Evolutionary conservation across 768 basidiomycete species (phyloP).

Genomic region (Pisolithus microcarpus): DNA sequence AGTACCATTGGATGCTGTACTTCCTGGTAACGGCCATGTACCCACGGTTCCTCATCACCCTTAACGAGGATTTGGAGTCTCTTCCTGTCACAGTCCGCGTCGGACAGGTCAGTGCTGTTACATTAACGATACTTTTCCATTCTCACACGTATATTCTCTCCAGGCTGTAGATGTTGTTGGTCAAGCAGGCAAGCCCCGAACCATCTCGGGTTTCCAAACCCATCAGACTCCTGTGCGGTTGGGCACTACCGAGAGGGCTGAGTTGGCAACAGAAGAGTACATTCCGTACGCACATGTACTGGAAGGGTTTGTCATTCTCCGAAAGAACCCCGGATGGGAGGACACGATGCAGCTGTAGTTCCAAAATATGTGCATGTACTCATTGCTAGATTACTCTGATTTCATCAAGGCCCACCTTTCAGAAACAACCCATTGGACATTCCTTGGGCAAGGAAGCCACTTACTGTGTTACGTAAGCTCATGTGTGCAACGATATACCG

Average conservation of each 20-base stretch:
- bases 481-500: too few relatives aligned
- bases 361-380: not conserved
- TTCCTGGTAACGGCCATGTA: constrained; percentile 96
- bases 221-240: constrained; percentile 94
- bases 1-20: constrained; percentile 98
- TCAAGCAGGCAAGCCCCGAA: constrained; percentile 93
- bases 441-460: not conserved
- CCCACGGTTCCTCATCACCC: constrained; percentile 95
- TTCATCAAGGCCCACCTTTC: not conserved
- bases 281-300: constrained; percentile 86
- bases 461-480: too few relatives aligned
- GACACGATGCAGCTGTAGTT: constrained; percentile 73
- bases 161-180: constrained; percentile 97
- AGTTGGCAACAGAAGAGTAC: constrained; percentile 94
- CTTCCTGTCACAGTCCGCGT: constrained; percentile 91
- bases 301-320: constrained; percentile 87
- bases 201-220: constrained; percentile 97
- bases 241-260: constrained; percentile 89
- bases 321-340: constrained; percentile 89
- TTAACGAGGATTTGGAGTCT: constrained; percentile 84
- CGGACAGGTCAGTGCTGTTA: constrained; percentile 55
- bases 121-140: not conserved
- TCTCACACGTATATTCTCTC: constrained; percentile 1
- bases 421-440: not conserved
- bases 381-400: not conserved